phyloP scores from a whole-genome alignment of 306 rosid species.

The Vigna hirtella region DNA sequence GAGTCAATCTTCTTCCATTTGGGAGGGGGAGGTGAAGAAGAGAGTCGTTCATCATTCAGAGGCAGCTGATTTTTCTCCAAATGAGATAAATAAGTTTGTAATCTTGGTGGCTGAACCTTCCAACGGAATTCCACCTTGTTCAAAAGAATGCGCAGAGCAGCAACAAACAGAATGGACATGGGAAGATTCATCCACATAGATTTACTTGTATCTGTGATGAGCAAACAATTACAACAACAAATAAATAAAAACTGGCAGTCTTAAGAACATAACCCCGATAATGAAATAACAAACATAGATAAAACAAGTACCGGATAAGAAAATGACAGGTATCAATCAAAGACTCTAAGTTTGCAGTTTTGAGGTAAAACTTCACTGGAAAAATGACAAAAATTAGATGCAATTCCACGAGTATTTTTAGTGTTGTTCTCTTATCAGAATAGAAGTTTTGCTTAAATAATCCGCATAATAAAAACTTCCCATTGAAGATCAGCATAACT shows the following conservation, averaged over 20 bases:
- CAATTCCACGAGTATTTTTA: not conserved
- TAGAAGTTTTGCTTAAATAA: not conserved
- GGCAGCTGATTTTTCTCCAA: slow-evolving; percentile 89
- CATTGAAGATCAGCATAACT: not conserved
- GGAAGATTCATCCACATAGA: slow-evolving; percentile 99
- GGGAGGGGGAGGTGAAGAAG: slow-evolving; percentile 59
- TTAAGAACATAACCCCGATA: slow-evolving; percentile 18
- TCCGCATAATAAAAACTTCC: not conserved
- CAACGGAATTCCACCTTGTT: slow-evolving; percentile 80
- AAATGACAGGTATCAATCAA: not conserved
- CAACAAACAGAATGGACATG: slow-evolving; percentile 69
- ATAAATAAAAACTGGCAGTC: not conserved
- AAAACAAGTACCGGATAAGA: too few relatives aligned
- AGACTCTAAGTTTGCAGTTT: not conserved
- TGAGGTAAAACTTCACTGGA: not conserved
- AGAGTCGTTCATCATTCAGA: slow-evolving; percentile 68
- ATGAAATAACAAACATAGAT: slow-evolving; percentile 15
- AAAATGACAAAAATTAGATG: not conserved
- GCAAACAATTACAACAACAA: not conserved
- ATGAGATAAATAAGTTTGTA: slow-evolving; percentile 76
- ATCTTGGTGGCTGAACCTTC: slow-evolving; percentile 65
- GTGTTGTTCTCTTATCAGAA: not conserved
- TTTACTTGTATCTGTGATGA: slow-evolving; percentile 85
- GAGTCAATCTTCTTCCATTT: slow-evolving; percentile 93
- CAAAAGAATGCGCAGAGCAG: slow-evolving; percentile 67